Evolutionary conservation across 2,329 filamentous ascomycete species (phyloP), one percentile per base, ranked within the genome.

Genomic region (Sporothrix dimorphospora): DNA sequence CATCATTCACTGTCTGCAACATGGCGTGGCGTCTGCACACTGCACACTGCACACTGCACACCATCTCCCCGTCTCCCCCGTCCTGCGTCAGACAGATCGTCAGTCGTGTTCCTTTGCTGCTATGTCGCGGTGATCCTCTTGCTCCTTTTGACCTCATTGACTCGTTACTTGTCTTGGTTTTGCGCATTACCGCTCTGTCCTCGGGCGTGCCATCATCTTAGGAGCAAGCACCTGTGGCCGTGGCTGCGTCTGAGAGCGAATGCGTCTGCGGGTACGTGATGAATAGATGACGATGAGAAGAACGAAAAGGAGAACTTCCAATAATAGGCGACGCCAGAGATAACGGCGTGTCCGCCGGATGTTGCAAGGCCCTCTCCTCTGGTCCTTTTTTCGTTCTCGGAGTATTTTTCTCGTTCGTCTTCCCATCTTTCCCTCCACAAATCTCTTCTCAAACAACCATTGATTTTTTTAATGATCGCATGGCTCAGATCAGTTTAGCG

Each of bases 401-500:
- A n/a, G n/a, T 21, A 24, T 21, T n/a, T n/a, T 38, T 59, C 45
- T 71, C 19, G 21, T 59, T 27, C 19, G 34, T 71, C 47, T 71
- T 68, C 7, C 14, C 30, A 51, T 66, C n/a, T 57, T 27, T 19
- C 34, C 11, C n/a, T 40, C 34, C 49, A 69, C 24, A 57, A 47
- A 57, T 59, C 38, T 59, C 24, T 27, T 69, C 51, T 69, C 53
- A 49, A 70, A 70, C 71, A 63, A 57, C 38, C 71, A 42, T 61
- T 47, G 24, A 19, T n/a, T 55, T 72, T 45, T 49, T 63, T 34
- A 40, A 72, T 47, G 14, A 63, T 45, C 4, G 34, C n/a, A 38
- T 19, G 34, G 61, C 68, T 69, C 40, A 42, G 68, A 51, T 27
- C 40, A 24, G 71, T 57, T 59, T 72, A 72, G 71, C 71, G 71